Percentiles rank a stretch among this genome's conserved stretches.
Evolutionary conservation across 805 yeast species (phyloP).

Genomic region (Teunomyces kruisii): DNA sequence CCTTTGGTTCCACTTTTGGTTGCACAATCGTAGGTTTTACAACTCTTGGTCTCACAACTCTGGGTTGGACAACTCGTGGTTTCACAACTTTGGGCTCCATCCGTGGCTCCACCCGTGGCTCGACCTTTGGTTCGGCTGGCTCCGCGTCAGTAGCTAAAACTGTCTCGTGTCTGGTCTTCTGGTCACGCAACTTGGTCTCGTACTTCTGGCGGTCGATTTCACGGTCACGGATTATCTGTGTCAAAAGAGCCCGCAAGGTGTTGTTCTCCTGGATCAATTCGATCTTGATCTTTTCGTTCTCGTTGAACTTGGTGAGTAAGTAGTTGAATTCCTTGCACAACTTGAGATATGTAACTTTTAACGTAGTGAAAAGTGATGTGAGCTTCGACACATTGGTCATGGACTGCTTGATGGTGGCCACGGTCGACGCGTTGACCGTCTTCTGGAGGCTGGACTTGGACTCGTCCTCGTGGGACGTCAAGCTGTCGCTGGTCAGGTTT

Average conservation of each 20-base stretch:
- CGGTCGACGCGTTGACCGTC: constrained; percentile 8
- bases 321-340: constrained; percentile 40
- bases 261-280: constrained; percentile 37
- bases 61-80: too few species aligned
- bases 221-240: constrained; percentile 28
- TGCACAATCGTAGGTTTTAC: too few species aligned
- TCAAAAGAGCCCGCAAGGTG: constrained; percentile 28
- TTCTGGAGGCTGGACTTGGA: constrained; percentile 7
- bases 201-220: constrained; percentile 15
- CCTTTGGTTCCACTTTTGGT: too few species aligned
- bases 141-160: too few species aligned
- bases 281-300: constrained; percentile 34
- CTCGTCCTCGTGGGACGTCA: constrained; percentile 11
- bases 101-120: too few species aligned
- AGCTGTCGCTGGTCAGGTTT: constrained; percentile 8
- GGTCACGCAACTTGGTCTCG: constrained; percentile 3
- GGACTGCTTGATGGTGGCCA: constrained; percentile 13
- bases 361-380: constrained; percentile 31
- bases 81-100: too few species aligned
- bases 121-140: too few species aligned
- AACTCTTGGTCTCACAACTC: too few species aligned
- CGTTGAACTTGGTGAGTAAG: constrained; percentile 34
- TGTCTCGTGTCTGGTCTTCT: not conserved
- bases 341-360: constrained; percentile 35
- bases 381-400: constrained; percentile 20